Evolutionary conservation across 495 filamentous ascomycete genomes (phyloP).

Genomic region (Aspergillus campestris): DNA sequence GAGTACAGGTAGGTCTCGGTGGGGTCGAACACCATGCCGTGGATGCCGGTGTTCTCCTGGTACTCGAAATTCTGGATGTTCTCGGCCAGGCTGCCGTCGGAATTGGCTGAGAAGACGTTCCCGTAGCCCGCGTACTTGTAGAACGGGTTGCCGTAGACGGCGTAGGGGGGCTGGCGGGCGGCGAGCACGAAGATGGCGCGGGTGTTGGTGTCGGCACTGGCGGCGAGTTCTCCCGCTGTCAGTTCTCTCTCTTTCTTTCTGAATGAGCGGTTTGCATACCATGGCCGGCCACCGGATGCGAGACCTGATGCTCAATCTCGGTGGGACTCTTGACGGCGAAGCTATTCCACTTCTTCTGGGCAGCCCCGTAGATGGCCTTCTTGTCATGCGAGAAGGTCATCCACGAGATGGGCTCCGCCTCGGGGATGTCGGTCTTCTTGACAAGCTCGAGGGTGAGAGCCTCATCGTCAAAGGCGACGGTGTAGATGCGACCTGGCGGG

Average conservation of each 20-base stretch:
- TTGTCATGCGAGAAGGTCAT: constrained; percentile 79
- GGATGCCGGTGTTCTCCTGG: constrained; percentile 63
- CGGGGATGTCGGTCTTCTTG: constrained; percentile 69
- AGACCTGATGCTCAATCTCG: constrained; percentile 66
- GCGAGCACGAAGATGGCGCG: constrained; percentile 80
- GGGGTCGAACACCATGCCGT: constrained; percentile 84
- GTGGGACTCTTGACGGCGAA: constrained; percentile 68
- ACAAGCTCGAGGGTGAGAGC: constrained; percentile 58
- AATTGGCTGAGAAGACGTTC: constrained; percentile 64
- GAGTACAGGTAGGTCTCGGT: constrained; percentile 80
- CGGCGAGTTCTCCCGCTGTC: constrained; percentile 48
- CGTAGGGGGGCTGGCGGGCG: constrained; percentile 64
- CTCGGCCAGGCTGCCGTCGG: constrained; percentile 50
- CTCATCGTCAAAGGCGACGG: constrained; percentile 74
- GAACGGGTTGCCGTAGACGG: constrained; percentile 80
- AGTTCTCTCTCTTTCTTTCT: background rate
- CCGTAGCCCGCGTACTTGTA: constrained; percentile 75
- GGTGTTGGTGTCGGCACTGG: constrained; percentile 63
- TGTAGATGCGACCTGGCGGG: constrained; percentile 77
- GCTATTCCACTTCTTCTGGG: constrained; percentile 85
- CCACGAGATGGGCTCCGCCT: constrained; percentile 82
- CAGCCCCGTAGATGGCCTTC: constrained; percentile 77
- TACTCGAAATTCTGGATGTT: constrained; percentile 79
- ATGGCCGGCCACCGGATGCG: constrained; percentile 59
- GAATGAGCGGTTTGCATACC: constrained; percentile 29